Evolutionary conservation across 1,284 basidiomycete species (phyloP).

Genomic region (Ceratobasidium sp.): DNA sequence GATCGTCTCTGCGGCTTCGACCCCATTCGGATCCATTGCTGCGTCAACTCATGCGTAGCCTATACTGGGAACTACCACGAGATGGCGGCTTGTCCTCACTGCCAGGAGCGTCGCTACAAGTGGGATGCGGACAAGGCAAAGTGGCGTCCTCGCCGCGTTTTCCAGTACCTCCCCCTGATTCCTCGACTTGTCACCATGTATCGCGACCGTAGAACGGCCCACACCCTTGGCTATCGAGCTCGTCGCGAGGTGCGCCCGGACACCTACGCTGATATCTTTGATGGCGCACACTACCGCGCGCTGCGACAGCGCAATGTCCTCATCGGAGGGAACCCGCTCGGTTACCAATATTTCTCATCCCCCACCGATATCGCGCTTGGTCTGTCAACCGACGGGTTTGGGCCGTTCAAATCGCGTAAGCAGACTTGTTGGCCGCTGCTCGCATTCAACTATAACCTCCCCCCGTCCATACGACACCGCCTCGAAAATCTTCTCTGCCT

Average conservation of each 20-base stretch:
- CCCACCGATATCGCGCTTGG: too few species aligned
- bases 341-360: slow-evolving; percentile 47
- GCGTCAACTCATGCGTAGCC: slow-evolving; percentile 41
- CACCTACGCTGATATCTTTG: slow-evolving; percentile 45
- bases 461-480: too few species aligned
- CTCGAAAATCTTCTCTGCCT: slow-evolving; percentile 43
- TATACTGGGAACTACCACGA: slow-evolving; percentile 35
- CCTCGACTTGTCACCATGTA: slow-evolving; percentile 33
- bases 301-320: slow-evolving; percentile 3
- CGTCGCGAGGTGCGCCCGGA: slow-evolving; percentile 38
- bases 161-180: slow-evolving; percentile 41
- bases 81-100: slow-evolving; percentile 35
- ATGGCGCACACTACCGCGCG: slow-evolving; percentile 24
- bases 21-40: slow-evolving; percentile 36
- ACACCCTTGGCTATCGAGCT: slow-evolving; percentile 45
- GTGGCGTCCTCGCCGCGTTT: not conserved
- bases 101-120: slow-evolving; percentile 28
- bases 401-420: too few species aligned
- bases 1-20: slow-evolving; percentile 27
- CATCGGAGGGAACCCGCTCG: not conserved
- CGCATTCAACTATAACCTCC: too few species aligned
- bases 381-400: too few species aligned
- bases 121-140: not conserved
- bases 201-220: slow-evolving; percentile 40
- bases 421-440: too few species aligned